phyloP scores from a whole-genome alignment of 78 protist genomes.

The Speleostelium caveatum region DNA sequence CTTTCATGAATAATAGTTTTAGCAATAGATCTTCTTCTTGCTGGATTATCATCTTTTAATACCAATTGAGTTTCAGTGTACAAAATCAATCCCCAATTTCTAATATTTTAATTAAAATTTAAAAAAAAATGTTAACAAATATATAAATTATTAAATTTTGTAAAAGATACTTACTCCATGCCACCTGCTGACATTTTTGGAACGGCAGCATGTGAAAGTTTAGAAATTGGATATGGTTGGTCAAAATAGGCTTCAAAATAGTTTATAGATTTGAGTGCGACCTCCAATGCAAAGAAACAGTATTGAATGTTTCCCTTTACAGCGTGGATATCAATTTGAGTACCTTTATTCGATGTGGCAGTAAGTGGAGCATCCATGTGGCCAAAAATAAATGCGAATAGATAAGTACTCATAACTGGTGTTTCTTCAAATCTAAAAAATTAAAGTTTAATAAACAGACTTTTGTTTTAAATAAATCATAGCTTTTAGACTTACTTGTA shows the following conservation, averaged over 20 bases:
- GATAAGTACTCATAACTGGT: constrained; percentile 95
- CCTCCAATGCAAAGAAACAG: constrained; percentile 88
- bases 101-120: too few species aligned
- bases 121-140: constrained; percentile 74
- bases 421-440: constrained; percentile 22
- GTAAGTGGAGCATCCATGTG: constrained; percentile 85
- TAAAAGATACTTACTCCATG: constrained; percentile 86
- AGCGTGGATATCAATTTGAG: constrained; percentile 82
- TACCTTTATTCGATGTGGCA: constrained; percentile 30
- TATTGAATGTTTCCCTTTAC: constrained; percentile 72
- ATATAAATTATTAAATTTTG: constrained; percentile 93
- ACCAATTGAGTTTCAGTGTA: constrained; percentile 88
- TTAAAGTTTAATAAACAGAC: not conserved
- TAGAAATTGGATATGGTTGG: constrained; percentile 89
- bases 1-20: constrained; percentile 88
- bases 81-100: constrained; percentile 91
- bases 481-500: constrained; percentile 1
- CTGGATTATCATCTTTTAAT: constrained; percentile 42
- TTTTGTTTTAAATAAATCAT: constrained; percentile 80
- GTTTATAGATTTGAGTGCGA: constrained; percentile 67
- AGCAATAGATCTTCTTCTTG: constrained; percentile 73
- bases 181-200: constrained; percentile 92
- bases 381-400: constrained; percentile 91
- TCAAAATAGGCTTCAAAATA: constrained; percentile 84
- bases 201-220: constrained; percentile 88